Conservation (phyloP, 2,329 filamentous ascomycete genomes). For the Verticillium tricorpus region DNA sequence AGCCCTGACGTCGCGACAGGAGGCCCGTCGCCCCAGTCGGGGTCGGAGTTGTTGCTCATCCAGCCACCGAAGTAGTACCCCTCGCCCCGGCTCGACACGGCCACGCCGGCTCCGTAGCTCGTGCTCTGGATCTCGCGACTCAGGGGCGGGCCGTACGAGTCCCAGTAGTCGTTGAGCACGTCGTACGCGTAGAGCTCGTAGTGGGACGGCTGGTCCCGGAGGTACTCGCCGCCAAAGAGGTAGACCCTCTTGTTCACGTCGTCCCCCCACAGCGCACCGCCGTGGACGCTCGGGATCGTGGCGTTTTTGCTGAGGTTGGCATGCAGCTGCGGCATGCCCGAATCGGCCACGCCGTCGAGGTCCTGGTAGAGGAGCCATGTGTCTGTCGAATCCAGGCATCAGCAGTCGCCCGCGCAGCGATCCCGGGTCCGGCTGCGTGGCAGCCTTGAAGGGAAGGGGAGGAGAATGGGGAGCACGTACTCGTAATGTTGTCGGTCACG, state of each 20-base stretch:
- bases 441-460: not conserved
- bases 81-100: slow-evolving; percentile 47
- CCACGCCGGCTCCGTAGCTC: slow-evolving; percentile 53
- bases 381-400: slow-evolving; percentile 28
- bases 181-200: slow-evolving; percentile 56
- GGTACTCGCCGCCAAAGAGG: slow-evolving; percentile 56
- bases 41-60: slow-evolving; percentile 48
- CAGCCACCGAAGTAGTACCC: slow-evolving; percentile 62
- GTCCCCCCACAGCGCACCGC: slow-evolving; percentile 54
- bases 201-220: slow-evolving; percentile 33
- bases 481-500: slow-evolving; percentile 48
- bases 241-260: slow-evolving; percentile 59
- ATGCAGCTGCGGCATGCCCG: slow-evolving; percentile 47
- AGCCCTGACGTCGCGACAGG: slow-evolving; percentile 46
- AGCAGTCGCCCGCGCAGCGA: not conserved
- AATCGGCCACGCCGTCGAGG: slow-evolving; percentile 37
- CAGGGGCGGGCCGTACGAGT: slow-evolving; percentile 34
- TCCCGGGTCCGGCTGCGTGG: too few species aligned
- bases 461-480: slow-evolving; percentile 31
- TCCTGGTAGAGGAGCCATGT: slow-evolving; percentile 54
- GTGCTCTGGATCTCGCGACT: slow-evolving; percentile 35
- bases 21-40: slow-evolving; percentile 42
- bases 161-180: slow-evolving; percentile 51
- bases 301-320: slow-evolving; percentile 55
- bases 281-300: slow-evolving; percentile 43